These are phyloP conservation scores for Lycium ferocissimum DNA, from an alignment of 257 asterid species.

Conservation along the genomic window DNA sequence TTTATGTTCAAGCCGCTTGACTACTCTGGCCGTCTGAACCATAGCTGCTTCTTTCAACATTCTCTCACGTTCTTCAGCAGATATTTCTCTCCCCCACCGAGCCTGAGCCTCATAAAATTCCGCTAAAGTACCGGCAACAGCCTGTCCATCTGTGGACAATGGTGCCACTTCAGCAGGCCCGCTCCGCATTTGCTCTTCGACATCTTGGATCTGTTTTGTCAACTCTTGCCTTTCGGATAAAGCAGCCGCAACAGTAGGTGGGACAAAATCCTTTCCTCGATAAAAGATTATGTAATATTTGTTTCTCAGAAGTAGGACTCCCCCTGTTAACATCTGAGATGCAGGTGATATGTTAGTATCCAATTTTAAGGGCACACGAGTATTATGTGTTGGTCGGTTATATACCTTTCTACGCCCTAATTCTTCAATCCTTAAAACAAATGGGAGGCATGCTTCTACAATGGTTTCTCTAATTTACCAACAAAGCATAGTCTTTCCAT, in stretches of 20 bases:
- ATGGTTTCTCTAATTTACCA: neutral
- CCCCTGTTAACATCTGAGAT: conserved; percentile 83
- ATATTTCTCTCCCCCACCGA: conserved; percentile 78
- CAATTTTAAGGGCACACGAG: neutral
- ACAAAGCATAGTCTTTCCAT: neutral
- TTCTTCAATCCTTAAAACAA: neutral
- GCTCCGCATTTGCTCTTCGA: conserved; percentile 74
- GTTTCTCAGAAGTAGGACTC: conserved; percentile 88
- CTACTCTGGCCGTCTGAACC: conserved; percentile 68
- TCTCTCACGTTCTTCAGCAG: conserved; percentile 75
- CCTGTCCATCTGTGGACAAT: conserved; percentile 36
- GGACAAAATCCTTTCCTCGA: conserved; percentile 97
- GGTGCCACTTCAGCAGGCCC: conserved; percentile 25
- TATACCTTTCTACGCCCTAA: neutral
- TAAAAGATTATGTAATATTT: conserved; percentile 89
- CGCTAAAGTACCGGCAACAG: conserved; percentile 85
- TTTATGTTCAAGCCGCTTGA: conserved; percentile 88
- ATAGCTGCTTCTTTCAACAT: conserved; percentile 80
- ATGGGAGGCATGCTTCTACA: conserved; percentile 16
- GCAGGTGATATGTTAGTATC: conserved; percentile 16
- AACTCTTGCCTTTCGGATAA: conserved; percentile 83
- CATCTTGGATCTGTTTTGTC: conserved; percentile 82
- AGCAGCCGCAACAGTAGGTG: conserved; percentile 83
- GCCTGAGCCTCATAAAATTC: conserved; percentile 96
- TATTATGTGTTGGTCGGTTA: neutral